Conservation (phyloP, 306 rosid species). For the Canavalia ensiformis region DNA sequence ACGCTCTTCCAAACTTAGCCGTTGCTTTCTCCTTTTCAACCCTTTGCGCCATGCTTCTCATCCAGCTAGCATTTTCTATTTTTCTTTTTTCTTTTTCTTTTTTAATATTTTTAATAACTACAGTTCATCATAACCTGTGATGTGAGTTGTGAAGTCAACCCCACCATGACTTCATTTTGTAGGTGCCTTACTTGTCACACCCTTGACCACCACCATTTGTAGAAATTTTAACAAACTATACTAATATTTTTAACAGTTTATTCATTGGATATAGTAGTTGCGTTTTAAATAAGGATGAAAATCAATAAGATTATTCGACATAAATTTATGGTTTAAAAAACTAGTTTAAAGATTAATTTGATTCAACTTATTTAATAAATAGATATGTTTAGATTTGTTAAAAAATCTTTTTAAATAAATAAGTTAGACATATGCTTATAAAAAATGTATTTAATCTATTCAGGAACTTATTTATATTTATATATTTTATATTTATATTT, state of each 20-base stretch:
- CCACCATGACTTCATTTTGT: neutral
- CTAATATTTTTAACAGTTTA: too few species aligned
- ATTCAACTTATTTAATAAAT: too few species aligned
- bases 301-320: too few species aligned
- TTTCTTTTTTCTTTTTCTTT: neutral
- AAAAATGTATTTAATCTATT: too few species aligned
- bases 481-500: too few species aligned
- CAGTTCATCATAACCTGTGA: neutral
- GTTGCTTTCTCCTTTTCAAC: slow-evolving; percentile 40
- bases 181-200: neutral
- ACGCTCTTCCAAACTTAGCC: slow-evolving; percentile 44
- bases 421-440: too few species aligned
- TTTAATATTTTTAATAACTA: neutral
- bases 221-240: too few species aligned
- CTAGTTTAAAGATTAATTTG: too few species aligned
- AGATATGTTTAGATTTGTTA: too few species aligned
- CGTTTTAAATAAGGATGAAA: neutral
- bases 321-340: too few species aligned
- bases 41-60: neutral
- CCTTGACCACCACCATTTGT: neutral
- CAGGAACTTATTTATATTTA: too few species aligned
- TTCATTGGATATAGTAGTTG: neutral
- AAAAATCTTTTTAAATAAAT: too few species aligned
- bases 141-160: neutral
- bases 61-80: slow-evolving; percentile 30